Evolutionary conservation across 177 flowering plant genomes (phyloP).

Genomic region (Vitis hybrid): DNA sequence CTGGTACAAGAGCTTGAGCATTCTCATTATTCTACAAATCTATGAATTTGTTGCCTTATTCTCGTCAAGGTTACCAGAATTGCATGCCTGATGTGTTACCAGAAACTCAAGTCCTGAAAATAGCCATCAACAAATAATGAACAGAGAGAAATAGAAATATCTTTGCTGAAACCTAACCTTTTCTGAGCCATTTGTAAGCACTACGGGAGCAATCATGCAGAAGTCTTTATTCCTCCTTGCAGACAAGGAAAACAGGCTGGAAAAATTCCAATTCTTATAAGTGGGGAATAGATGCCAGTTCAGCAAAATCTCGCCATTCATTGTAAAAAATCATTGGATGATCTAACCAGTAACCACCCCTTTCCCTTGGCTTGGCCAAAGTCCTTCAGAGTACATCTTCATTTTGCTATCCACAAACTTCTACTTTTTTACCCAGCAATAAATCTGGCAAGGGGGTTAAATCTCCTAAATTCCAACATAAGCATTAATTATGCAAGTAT

Average conservation of each 20-base stretch:
- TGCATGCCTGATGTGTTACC: neutral
- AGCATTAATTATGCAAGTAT: too few relatives aligned
- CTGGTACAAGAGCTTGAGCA: too few relatives aligned
- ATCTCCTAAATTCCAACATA: too few relatives aligned
- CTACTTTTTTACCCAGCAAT: too few relatives aligned
- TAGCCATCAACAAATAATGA: neutral
- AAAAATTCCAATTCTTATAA: neutral
- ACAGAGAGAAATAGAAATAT: neutral
- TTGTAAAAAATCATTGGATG: neutral
- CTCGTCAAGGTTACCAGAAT: neutral
- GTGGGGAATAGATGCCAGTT: neutral
- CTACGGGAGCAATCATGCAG: neutral
- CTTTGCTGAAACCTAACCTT: neutral
- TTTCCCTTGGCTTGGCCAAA: neutral
- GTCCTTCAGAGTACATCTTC: neutral
- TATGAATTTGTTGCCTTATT: neutral
- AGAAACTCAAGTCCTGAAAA: neutral
- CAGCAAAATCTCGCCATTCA: neutral
- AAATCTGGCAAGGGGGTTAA: too few relatives aligned
- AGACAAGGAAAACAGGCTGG: neutral
- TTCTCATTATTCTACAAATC: neutral
- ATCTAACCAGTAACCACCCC: neutral
- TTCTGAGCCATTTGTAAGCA: neutral
- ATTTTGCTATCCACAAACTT: neutral
- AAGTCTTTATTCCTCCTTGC: neutral